Base-by-base conservation (phyloP, 805 yeast species). In the Cyberlindnera nakhonratchasimensis region DNA sequence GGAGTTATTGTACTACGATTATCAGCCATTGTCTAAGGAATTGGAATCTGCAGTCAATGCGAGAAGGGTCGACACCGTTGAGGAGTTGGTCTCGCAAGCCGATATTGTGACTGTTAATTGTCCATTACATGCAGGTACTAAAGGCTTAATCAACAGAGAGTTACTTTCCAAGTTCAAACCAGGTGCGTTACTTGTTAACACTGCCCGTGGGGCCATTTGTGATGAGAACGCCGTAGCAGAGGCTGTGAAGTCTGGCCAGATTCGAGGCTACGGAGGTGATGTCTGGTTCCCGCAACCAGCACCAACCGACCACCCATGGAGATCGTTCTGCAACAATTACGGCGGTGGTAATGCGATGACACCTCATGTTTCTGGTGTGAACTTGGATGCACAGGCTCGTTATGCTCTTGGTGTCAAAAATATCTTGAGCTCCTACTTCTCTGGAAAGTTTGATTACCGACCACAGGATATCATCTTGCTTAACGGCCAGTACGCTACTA, bases 201-300 rank as follows among this genome's bases (percentile, higher is more conserved):
- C 90, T 38, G 90, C 90, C 17, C 75, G 91, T 61, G 93, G 93
- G 47, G 91, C 90, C 32, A 85, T 85, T 53, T 74, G 84, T 60
- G 79, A 73, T 43, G 82, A 77, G 37, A 72, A 82, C 57, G 93
- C 80, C 53, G 84, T 85, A 49, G 89, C 87, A 0, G 89, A 71
- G 12, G 91, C 91, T 1, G 74, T 85, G 29, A 59, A 70, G 41
- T 65, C 77, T 29, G 93, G 93, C 37, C 81, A 80, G 53, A 61
- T 85, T 37, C 70, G 82, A 55, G 91, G 90, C 39, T 85, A 84
- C 59, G 93, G 90, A 55, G 93, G 91, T 53, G 93, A 85, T 63
- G 93, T 85, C 39, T 84, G 91, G 88, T 74, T 57, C 69, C 82
- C 82, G n/a, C 95, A 85, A 64, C 95, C 95, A 32, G 86, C 91